Evolutionary conservation across 2,329 filamentous ascomycete genomes (phyloP).

Genomic region (Cercospora citrullina): DNA sequence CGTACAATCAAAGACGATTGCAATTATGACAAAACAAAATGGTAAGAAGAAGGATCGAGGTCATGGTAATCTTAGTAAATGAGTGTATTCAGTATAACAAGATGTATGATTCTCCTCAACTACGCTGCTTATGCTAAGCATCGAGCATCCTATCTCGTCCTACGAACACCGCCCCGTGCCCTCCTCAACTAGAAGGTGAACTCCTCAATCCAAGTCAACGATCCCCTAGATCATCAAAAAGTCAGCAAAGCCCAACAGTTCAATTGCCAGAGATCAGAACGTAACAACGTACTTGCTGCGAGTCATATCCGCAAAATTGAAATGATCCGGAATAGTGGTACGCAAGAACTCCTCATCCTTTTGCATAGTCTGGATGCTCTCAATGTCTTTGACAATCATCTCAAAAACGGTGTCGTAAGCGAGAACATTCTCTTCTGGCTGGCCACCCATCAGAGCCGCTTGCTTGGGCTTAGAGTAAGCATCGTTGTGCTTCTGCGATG

Average conservation of each 20-base stretch:
- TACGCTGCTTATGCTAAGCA: not conserved
- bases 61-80: not conserved
- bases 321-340: constrained; percentile 15
- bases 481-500: constrained; percentile 16
- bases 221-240: not conserved
- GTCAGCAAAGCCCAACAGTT: not conserved
- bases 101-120: not conserved
- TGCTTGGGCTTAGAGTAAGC: constrained; percentile 7
- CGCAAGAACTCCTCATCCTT: constrained; percentile 17
- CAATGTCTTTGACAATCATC: constrained; percentile 16
- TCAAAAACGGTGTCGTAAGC: constrained; percentile 5
- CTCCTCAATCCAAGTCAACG: constrained; percentile 8
- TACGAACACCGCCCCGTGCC: not conserved
- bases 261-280: not conserved
- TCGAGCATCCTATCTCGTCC: too few relatives aligned
- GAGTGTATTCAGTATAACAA: not conserved
- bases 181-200: not conserved
- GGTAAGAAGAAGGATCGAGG: not conserved
- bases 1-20: not conserved
- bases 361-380: constrained; percentile 15
- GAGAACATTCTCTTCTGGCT: constrained; percentile 7
- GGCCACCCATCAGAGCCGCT: constrained; percentile 5
- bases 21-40: not conserved
- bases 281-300: constrained; percentile 8
- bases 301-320: constrained; percentile 14